Conservation (phyloP, 2,329 filamentous ascomycete genomes). For the Fusarium pseudocircinatum region DNA sequence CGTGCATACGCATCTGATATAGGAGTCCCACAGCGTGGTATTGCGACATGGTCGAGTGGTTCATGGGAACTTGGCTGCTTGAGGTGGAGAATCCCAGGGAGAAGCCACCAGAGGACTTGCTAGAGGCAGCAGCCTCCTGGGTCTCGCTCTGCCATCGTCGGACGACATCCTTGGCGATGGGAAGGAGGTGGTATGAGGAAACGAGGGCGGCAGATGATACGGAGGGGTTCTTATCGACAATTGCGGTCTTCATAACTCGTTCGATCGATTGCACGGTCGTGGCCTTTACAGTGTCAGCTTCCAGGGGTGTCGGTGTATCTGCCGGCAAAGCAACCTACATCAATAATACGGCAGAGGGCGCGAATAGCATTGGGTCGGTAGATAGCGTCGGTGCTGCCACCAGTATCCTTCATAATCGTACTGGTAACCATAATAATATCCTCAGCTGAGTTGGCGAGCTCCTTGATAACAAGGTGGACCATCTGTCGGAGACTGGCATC, state of each 20-base stretch:
- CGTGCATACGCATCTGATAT: slow-evolving; percentile 97
- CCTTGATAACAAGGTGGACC: slow-evolving; percentile 98
- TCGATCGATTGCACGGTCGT: slow-evolving; percentile 98
- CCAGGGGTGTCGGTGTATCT: slow-evolving; percentile 31
- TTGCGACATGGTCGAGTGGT: slow-evolving; percentile 97
- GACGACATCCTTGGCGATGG: slow-evolving; percentile 94
- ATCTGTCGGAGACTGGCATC: slow-evolving; percentile 98
- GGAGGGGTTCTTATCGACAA: slow-evolving; percentile 98
- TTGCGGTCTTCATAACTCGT: slow-evolving; percentile 97
- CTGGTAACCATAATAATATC: slow-evolving; percentile 99
- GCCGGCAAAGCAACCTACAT: slow-evolving; percentile 66
- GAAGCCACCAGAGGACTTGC: slow-evolving; percentile 89
- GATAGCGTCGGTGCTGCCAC: slow-evolving; percentile 91
- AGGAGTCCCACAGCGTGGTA: slow-evolving; percentile 98
- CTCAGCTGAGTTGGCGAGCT: slow-evolving; percentile 92
- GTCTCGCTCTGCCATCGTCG: slow-evolving; percentile 98
- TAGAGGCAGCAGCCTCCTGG: slow-evolving; percentile 91
- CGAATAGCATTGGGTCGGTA: slow-evolving; percentile 97
- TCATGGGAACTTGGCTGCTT: slow-evolving; percentile 78
- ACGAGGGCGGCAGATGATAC: slow-evolving; percentile 96
- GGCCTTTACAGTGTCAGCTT: slow-evolving; percentile 64
- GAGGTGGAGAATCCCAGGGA: slow-evolving; percentile 89
- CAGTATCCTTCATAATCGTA: slow-evolving; percentile 99
- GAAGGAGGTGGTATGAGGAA: slow-evolving; percentile 96
- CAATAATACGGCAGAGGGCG: slow-evolving; percentile 94